Evolutionary conservation across 202 grass and related monocot species (phyloP).

Genomic region (Brachypodium distachyon): DNA sequence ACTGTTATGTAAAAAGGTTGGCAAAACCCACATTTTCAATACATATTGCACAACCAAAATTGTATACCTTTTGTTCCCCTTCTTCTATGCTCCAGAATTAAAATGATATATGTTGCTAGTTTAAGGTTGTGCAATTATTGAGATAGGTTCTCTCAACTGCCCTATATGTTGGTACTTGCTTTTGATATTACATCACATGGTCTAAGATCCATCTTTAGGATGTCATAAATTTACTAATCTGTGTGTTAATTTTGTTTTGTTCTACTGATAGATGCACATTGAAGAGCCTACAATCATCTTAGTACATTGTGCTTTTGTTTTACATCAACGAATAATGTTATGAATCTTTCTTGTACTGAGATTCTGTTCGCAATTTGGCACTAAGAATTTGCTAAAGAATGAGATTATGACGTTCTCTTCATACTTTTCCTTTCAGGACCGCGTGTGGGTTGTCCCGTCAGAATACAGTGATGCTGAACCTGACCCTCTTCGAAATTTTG

Average conservation of each 20-base stretch:
- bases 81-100: background rate
- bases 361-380: background rate
- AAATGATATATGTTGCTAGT: background rate
- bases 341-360: background rate
- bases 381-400: background rate
- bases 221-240: background rate
- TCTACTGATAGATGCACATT: background rate
- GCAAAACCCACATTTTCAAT: no score
- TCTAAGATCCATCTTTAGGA: background rate
- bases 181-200: background rate
- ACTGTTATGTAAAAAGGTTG: background rate
- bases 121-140: background rate
- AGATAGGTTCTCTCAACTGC: background rate
- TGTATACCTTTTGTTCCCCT: no score
- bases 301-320: background rate
- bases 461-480: constrained; percentile 74
- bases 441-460: constrained; percentile 59
- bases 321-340: background rate
- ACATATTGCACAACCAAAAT: no score
- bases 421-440: constrained; percentile 45
- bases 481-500: constrained; percentile 79
- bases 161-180: background rate
- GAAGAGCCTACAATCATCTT: background rate
- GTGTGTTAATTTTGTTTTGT: background rate
- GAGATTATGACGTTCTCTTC: background rate